Evolutionary conservation across 306 rosid species (phyloP), one percentile per base, ranked within the genome.

Genomic region (Prunus kanzakura): DNA sequence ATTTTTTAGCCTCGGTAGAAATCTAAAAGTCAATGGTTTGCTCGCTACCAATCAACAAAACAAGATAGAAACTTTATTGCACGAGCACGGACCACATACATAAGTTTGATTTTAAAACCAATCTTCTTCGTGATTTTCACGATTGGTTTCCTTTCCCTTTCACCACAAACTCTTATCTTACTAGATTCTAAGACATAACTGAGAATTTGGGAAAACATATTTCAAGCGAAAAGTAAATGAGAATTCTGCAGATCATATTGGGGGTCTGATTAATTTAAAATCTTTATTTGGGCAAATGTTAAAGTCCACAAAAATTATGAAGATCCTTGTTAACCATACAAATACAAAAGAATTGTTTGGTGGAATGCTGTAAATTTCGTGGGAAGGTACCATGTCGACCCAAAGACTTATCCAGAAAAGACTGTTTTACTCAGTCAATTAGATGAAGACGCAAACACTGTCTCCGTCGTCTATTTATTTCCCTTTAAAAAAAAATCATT

Each of bases 81-180:
- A 63, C 18, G 12, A 27, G 6, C 41, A 27, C 16, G 3, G 10
- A 14, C 19, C 52, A 41, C 15, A 32, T 35, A 25, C 27, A 25
- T 25, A 25, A 25, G 27, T 57, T n/a, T n/a, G 14, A 1, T 8
- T 56, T 20, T n/a, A 20, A 10, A 8, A 6, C 29, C 4, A 11
- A 20, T 46, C 1, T 45, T 43, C 50, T 67, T 41, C 9, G 4
- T 32, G 18, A 20, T 54, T 55, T 32, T 4, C 38, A 32, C 1
- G 38, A 4, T 4, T 32, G 75, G 75, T 71, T 11, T 55, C 35
- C 47, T 55, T 27, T 71, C 64, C 62, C n/a, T 70, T 52, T 70
- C 63, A 27, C 25, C 16, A 3, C 29, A 7, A 54, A 67, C 18
- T 67, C 54, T 51, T 16, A 51, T 32, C 35, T 4, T 32, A 32